Evolutionary conservation across 2,329 filamentous ascomycete genomes (phyloP).

Genomic region (Sodiomyces alkalinus): DNA sequence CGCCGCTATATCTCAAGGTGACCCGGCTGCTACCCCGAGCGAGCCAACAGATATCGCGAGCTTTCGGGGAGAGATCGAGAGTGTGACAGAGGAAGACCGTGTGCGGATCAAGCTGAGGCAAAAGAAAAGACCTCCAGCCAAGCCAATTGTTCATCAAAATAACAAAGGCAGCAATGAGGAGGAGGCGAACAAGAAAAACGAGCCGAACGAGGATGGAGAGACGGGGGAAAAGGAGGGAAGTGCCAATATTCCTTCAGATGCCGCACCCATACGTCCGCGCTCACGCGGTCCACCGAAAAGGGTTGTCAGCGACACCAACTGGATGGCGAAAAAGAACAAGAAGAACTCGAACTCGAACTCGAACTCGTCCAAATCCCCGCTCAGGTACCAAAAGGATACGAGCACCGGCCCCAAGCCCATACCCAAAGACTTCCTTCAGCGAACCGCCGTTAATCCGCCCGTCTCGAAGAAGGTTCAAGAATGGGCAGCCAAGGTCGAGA

Average conservation of each 20-base stretch:
- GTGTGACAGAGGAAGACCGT: constrained; percentile 46
- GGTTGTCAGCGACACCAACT: constrained; percentile 86
- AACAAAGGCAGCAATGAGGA: constrained; percentile 13
- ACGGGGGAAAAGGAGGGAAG: constrained; percentile 8
- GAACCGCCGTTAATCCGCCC: constrained; percentile 36
- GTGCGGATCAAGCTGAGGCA: constrained; percentile 39
- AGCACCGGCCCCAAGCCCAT: constrained; percentile 24
- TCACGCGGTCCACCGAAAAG: constrained; percentile 57
- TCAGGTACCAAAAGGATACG: constrained; percentile 16
- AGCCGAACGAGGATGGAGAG: constrained; percentile 9
- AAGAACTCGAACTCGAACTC: constrained; percentile 27
- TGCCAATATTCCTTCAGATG: too few species aligned
- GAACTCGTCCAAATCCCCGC: constrained; percentile 21
- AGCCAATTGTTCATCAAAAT: constrained; percentile 15
- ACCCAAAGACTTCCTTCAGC: constrained; percentile 43
- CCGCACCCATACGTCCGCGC: constrained; percentile 13
- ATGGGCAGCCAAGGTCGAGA: constrained; percentile 42
- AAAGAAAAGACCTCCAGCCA: constrained; percentile 22
- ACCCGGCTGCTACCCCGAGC: constrained; percentile 35
- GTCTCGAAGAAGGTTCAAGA: constrained; percentile 45
- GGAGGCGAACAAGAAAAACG: constrained; percentile 15
- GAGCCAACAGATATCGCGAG: constrained; percentile 44
- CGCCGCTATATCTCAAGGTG: constrained; percentile 38
- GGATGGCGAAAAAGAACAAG: constrained; percentile 49
- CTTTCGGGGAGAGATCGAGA: constrained; percentile 42